A percentile compares a stretch with the other conserved stretches of the same genome.
Conservation (phyloP, 306 rosid species). For the Gleditsia sinensis region DNA sequence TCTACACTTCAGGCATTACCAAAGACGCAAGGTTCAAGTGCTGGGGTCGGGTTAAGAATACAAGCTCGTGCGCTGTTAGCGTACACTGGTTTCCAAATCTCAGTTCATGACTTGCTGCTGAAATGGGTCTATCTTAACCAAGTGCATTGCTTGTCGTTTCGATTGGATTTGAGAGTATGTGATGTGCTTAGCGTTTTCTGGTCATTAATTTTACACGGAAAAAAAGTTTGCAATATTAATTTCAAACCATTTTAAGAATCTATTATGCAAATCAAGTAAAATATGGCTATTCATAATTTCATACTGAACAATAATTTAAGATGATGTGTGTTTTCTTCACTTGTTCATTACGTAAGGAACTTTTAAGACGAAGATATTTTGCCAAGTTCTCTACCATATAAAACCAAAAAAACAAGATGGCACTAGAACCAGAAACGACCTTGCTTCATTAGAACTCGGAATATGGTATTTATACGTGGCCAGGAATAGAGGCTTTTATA, state of each 20-base stretch:
- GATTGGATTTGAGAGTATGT: not conserved
- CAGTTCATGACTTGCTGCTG: conserved; percentile 5
- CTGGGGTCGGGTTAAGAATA: not conserved
- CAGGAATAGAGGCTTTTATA: not conserved
- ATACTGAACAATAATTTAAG: not conserved
- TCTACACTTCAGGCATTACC: no score
- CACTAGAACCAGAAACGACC: no score
- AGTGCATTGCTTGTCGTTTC: not conserved
- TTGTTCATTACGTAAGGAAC: not conserved
- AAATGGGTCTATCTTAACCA: not conserved
- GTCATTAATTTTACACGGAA: not conserved
- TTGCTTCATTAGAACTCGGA: not conserved
- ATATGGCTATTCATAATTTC: not conserved
- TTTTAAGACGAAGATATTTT: not conserved
- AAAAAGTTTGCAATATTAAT: not conserved
- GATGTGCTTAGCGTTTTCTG: not conserved
- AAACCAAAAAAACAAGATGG: no score
- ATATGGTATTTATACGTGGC: not conserved
- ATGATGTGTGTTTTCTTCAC: not conserved
- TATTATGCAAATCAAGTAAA: not conserved
- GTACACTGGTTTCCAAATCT: not conserved
- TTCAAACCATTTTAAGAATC: not conserved
- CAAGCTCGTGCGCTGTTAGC: conserved; percentile 11
- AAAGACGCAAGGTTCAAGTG: conserved; percentile 2
- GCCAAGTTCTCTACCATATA: no score